Base-by-base conservation (phyloP, 2,329 filamentous ascomycete species). In the Aschersonia sp. region DNA sequence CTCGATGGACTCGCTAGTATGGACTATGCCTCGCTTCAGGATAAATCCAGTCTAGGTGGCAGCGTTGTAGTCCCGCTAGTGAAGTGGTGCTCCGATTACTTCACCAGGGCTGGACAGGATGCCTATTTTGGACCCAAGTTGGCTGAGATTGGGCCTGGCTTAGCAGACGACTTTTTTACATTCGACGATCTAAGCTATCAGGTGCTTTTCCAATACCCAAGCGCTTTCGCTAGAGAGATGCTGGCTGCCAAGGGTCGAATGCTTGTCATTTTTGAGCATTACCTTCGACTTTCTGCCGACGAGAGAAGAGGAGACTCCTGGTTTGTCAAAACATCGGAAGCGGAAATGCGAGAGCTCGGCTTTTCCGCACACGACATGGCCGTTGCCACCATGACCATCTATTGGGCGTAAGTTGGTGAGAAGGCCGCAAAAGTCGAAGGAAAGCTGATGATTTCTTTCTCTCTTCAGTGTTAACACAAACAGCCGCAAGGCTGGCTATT, bases 171-270 rank as follows among this genome's bases (percentile, higher is more conserved):
- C 10, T 60, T 53, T 46, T 8, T 58, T 3, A 45, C 37, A 2
- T 60, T 58, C 32, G 57, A 59, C 43, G 54, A 59, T 42, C 41
- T 57, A 2, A 52, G 49, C 45, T 61, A 54, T 54, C 47, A 61
- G 51, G 48, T 58, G 43, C 48, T 61, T 5, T 61, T 59, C 44
- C 56, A 57, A 40, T 59, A 57, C 40, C 58, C 57, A 0, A 39
- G 22, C 12, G 50, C 56, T 14, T 47, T 61, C 8, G 48, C 45
- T 22, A 2, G 41, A 2, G 51, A 57, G 7, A 58, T 59, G 57
- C 47, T 40, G 1, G 29, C 7, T 0, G 40, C 53, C 2, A 49
- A 54, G 0, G 46, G 49, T 35, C 41, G 39, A 12, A 40, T 44
- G 2, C 9, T 6, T 12, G 30, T 12, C 29, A n/a, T n/a, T 10